These are phyloP conservation scores for Tetracladium marchalianum DNA, from an alignment of 495 filamentous ascomycete species.

Conservation along the genomic window DNA sequence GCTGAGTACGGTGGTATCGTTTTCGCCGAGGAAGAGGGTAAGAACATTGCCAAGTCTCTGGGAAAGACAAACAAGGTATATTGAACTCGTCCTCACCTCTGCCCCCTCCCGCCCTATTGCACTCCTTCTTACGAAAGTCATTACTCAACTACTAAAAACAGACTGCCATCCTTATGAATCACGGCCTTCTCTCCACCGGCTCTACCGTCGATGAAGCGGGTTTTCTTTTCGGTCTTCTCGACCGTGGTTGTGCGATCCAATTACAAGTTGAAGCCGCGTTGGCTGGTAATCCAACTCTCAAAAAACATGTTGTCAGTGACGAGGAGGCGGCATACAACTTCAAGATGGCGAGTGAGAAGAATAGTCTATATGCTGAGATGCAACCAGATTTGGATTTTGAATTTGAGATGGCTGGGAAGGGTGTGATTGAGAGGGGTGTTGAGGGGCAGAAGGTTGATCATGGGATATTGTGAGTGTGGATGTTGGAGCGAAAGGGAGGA, in stretches of 20 bases:
- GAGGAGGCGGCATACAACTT: slow-evolving; percentile 44
- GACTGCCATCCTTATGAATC: slow-evolving; percentile 40
- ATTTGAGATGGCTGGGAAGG: slow-evolving; percentile 33
- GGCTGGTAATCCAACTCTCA: slow-evolving; percentile 22
- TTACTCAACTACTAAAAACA: not conserved
- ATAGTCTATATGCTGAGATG: slow-evolving; percentile 32
- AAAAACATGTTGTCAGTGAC: slow-evolving; percentile 34
- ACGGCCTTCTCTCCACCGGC: slow-evolving; percentile 45
- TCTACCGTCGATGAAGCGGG: slow-evolving; percentile 45
- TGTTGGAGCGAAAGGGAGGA: not conserved
- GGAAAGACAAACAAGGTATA: slow-evolving; percentile 32
- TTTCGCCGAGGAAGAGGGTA: slow-evolving; percentile 38
- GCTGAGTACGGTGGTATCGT: slow-evolving; percentile 46
- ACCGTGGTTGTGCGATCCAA: slow-evolving; percentile 41
- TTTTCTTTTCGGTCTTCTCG: slow-evolving; percentile 40
- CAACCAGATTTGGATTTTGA: slow-evolving; percentile 37
- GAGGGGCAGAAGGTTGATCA: slow-evolving; percentile 22
- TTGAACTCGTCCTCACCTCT: not conserved
- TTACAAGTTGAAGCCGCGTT: slow-evolving; percentile 38
- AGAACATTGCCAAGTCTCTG: slow-evolving; percentile 37
- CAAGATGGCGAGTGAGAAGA: slow-evolving; percentile 37
- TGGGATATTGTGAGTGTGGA: not conserved
- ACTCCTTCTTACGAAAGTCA: not conserved
- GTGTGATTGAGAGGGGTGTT: slow-evolving; percentile 28
- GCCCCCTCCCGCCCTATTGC: too few relatives aligned